Evolutionary conservation across 768 basidiomycete species (phyloP), one percentile per base, ranked within the genome.

Genomic region (Gautieria morchelliformis): DNA sequence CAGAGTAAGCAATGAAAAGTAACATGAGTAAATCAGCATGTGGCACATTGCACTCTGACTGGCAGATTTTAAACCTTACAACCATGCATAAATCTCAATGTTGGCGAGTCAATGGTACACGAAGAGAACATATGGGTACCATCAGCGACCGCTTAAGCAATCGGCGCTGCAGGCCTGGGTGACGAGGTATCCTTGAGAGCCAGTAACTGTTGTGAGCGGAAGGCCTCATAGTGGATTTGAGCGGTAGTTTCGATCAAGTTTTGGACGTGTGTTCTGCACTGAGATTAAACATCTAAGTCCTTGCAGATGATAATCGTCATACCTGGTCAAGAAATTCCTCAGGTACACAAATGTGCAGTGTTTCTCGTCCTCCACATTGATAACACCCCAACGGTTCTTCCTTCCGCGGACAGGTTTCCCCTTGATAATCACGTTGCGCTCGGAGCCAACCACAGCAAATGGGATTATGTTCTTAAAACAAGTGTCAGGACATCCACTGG

Each of bases 301-400:
- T 37, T 47, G 32, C 20, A 3, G 33, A 19, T 51, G 40, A 55
- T 8, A 40, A 52, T 53, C 20, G 30, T 68, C 83, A 42, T 53
- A 87, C 87, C 88, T 79, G 7, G 91, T 93, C 60, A 99, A 78
- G 81, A 99, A 99, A 79, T 99, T 93, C 62, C 95, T 83, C 61
- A 99, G 78, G 74, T 96, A 89, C 68, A 95, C 80, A 72, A 99
- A 99, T 75, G 98, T 95, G 83, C 95, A 99, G 74, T 99, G 95
- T 59, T 78, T 78, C 72, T 90, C 87, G 69, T 97, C 89, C 72
- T 99, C 95, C 55, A 97, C 93, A 68, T 98, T 97, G 68, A 99
- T 91, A 14, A 95, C 91, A 50, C 95, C 95, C 92, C 94, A 99
- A 51, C 93, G 87, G 74, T 93, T 98, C 80, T 93, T 94, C 65